Conservation (phyloP, 2,329 filamentous ascomycete genomes). For the Calonectria montana region DNA sequence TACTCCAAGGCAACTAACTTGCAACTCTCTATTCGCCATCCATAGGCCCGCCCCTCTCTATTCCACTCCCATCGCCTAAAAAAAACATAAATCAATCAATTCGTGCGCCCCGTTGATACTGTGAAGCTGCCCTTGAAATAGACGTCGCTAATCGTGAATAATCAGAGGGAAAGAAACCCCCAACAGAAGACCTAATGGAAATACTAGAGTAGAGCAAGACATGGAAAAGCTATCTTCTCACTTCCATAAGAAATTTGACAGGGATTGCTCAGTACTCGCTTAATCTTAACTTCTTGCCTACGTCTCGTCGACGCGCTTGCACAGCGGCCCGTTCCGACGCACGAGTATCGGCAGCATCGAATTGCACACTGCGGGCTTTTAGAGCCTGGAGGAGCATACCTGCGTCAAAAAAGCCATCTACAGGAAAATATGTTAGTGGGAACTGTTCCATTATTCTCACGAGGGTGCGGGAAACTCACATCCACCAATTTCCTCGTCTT, state of each 20-base stretch:
- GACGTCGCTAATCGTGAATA: background rate
- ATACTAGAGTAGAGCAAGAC: background rate
- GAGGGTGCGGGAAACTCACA: slow-evolving; percentile 72
- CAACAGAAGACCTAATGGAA: background rate
- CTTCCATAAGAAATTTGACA: slow-evolving; percentile 1
- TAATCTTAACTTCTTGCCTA: slow-evolving; percentile 79
- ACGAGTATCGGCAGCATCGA: slow-evolving; percentile 63
- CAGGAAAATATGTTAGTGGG: slow-evolving; percentile 43
- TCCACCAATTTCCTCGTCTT: slow-evolving; percentile 90
- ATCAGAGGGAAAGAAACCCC: background rate
- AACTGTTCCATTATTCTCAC: too few relatives aligned
- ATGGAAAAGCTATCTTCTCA: background rate
- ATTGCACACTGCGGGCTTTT: slow-evolving; percentile 73
- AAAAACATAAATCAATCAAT: background rate
- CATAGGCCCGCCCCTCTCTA: background rate
- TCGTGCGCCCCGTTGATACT: slow-evolving; percentile 4
- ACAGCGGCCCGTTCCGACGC: slow-evolving; percentile 70
- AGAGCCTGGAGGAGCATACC: slow-evolving; percentile 93
- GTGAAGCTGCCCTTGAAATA: background rate
- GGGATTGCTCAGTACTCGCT: slow-evolving; percentile 69
- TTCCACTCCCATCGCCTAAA: background rate
- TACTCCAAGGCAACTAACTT: background rate
- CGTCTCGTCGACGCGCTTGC: slow-evolving; percentile 70
- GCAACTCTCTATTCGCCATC: slow-evolving; percentile 15
- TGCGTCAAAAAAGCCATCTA: slow-evolving; percentile 97